A percentile compares a stretch with the other conserved stretches of the same genome.
These are phyloP conservation scores for Magnaporthales sp. DNA, from an alignment of 2,329 filamentous ascomycete genomes.

Conservation along the genomic window DNA sequence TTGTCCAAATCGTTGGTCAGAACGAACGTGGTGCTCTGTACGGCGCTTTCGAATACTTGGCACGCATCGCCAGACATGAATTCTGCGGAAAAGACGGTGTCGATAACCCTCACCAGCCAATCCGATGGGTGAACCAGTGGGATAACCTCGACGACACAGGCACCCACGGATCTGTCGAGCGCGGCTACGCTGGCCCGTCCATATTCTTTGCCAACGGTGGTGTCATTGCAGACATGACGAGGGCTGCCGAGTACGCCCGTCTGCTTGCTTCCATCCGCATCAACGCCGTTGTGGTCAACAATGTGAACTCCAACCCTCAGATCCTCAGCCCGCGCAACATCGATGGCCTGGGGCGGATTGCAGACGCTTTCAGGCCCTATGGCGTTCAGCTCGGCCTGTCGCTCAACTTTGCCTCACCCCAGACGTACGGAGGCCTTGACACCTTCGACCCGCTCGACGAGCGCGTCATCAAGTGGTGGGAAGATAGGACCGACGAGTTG, in stretches of 20 bases:
- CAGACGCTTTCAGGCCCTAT: slow-evolving; percentile 58
- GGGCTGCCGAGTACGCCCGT: slow-evolving; percentile 54
- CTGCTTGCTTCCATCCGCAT: slow-evolving; percentile 57
- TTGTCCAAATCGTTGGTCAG: slow-evolving; percentile 51
- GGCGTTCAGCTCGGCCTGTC: slow-evolving; percentile 58
- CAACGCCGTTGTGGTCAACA: slow-evolving; percentile 61
- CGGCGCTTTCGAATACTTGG: slow-evolving; percentile 61
- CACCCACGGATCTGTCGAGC: slow-evolving; percentile 47
- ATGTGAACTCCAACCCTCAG: slow-evolving; percentile 59
- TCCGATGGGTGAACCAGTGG: slow-evolving; percentile 68
- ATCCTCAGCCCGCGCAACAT: slow-evolving; percentile 49
- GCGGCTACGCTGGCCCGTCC: slow-evolving; percentile 58
- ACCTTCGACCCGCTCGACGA: slow-evolving; percentile 59
- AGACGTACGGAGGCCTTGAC: slow-evolving; percentile 41
- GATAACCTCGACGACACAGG: slow-evolving; percentile 49
- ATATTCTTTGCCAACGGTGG: slow-evolving; percentile 57
- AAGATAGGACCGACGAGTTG: slow-evolving; percentile 46
- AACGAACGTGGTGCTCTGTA: slow-evolving; percentile 62
- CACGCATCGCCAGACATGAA: slow-evolving; percentile 52
- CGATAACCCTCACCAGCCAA: slow-evolving; percentile 48
- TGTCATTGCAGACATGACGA: slow-evolving; percentile 49
- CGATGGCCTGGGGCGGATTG: slow-evolving; percentile 51
- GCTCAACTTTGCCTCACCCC: slow-evolving; percentile 59
- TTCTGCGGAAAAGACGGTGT: slow-evolving; percentile 36
- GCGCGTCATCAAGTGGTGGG: slow-evolving; percentile 54